Base-by-base conservation (phyloP, 73 alveolate genomes). In the Paramecium tetraurelia region DNA sequence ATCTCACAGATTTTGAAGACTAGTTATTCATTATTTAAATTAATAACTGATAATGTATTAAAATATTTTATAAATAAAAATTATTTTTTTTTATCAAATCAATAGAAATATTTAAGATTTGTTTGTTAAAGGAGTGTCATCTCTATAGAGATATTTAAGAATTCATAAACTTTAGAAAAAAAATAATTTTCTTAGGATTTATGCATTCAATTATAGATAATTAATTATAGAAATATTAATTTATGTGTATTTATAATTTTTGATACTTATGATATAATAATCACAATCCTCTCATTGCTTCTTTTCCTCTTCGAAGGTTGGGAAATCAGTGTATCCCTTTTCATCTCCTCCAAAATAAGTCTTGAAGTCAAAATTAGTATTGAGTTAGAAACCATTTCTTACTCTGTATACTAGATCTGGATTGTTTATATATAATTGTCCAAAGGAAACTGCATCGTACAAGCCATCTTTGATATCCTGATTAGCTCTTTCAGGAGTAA, bases 301-400 rank as follows among this genome's bases (percentile, higher is more conserved):
- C 48, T 63, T 63, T 33, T 63, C 84, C 46, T 63, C 40, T 1
- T 89, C 89, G 18, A 18, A 33, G 58, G 58, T 59, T 27, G 94
- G 92, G 75, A 63, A 72, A 89, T 89, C 94, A 7, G 94, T 89
- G 27, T 89, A 89, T 40, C 94, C 94, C 48, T 89, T 89, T n/a
- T 70, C 94, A 24, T 83, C 92, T 11, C 94, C 94, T 40, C 69
- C 86, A 48, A 89, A 70, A 76, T 48, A 89, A n/a, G 94, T 89
- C 31, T 29, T 31, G 38, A 70, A 70, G 75, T 89, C 94, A 44
- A 7, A 31, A 44, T 89, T 43, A 20, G 40, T 18, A 29, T 89
- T 89, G 24, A 89, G 46, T 44, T 69, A 75, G 50, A 70, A 71
- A 11, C 21, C 59, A 71, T 89, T 89, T 89, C 87, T 63, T 14